Evolutionary conservation across 2,329 filamentous ascomycete species (phyloP).

Genomic region (Fusarium anthophilum): DNA sequence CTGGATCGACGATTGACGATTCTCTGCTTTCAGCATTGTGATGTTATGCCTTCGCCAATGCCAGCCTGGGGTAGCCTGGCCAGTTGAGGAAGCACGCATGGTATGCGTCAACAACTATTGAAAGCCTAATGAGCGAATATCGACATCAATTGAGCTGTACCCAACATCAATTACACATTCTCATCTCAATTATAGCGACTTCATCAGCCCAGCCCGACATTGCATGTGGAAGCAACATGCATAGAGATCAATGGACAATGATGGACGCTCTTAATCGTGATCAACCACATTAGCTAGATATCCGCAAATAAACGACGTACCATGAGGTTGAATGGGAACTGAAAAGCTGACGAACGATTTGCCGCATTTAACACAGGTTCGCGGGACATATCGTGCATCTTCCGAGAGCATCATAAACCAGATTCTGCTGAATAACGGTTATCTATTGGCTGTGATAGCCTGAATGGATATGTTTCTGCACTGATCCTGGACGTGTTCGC

Average conservation of each 20-base stretch:
- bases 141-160: background rate
- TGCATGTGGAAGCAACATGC: background rate
- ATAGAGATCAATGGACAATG: background rate
- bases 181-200: background rate
- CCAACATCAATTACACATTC: background rate
- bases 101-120: conserved; percentile 1
- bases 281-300: conserved; percentile 1
- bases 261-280: conserved; percentile 14
- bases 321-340: conserved; percentile 17
- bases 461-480: conserved; percentile 24
- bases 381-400: conserved; percentile 39
- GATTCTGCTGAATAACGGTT: conserved; percentile 9
- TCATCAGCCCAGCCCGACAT: background rate
- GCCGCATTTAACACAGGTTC: conserved; percentile 31
- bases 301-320: conserved; percentile 2
- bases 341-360: conserved; percentile 32
- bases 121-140: background rate
- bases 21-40: background rate
- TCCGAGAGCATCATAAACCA: conserved; percentile 34
- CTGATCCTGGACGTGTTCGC: conserved; percentile 43
- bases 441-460: conserved; percentile 32
- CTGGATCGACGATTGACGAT: conserved; percentile 17
- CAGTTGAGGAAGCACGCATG: conserved; percentile 10
- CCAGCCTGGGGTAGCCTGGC: conserved; percentile 17
- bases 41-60: conserved; percentile 12